Conservation (phyloP, 2,329 filamentous ascomycete species). For the Neoarthrinium moseri region DNA sequence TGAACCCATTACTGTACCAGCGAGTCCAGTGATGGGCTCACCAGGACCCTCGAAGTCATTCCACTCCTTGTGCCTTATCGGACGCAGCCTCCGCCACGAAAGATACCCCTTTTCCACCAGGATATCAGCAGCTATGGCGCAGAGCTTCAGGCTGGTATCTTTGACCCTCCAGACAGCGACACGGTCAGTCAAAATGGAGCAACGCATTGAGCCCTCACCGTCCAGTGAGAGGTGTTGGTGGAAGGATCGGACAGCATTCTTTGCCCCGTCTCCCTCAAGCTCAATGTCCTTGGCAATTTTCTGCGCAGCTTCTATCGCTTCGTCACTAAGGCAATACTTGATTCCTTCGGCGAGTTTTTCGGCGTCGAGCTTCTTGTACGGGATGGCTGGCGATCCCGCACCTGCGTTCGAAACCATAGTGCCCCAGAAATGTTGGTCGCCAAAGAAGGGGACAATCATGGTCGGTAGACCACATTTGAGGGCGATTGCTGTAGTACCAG, state of each 20-base stretch:
- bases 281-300: constrained; percentile 62
- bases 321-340: constrained; percentile 61
- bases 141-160: constrained; percentile 57
- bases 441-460: constrained; percentile 78
- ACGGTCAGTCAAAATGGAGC: constrained; percentile 61
- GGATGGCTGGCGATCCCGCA: constrained; percentile 65
- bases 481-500: constrained; percentile 73
- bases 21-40: constrained; percentile 67
- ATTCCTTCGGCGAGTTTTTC: constrained; percentile 71
- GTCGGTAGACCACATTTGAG: constrained; percentile 70
- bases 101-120: constrained; percentile 61
- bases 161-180: constrained; percentile 68
- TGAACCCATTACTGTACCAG: constrained; percentile 59
- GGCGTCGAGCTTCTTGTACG: constrained; percentile 64
- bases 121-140: constrained; percentile 63
- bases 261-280: constrained; percentile 64
- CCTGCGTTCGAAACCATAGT: constrained; percentile 62
- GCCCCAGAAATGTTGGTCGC: constrained; percentile 79
- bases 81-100: constrained; percentile 60
- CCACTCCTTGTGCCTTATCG: constrained; percentile 69
- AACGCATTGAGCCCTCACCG: constrained; percentile 58
- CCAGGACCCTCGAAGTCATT: constrained; percentile 76
- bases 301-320: constrained; percentile 56
- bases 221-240: constrained; percentile 57
- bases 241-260: constrained; percentile 67